Base-by-base conservation (phyloP, 345 rosid species). In the Citrus medica region DNA sequence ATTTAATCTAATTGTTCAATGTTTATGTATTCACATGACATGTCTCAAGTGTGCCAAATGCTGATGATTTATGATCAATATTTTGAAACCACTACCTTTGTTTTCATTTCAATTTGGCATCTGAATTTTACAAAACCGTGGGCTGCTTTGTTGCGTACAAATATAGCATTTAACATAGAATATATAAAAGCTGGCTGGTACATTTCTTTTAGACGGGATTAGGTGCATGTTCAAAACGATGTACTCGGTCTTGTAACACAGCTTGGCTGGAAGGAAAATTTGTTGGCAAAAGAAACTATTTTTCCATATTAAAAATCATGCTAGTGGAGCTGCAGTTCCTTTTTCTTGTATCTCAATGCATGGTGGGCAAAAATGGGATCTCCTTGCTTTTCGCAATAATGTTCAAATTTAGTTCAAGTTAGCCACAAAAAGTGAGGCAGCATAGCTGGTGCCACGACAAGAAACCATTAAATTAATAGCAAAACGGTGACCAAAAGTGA, bases 391-490 rank as follows among this genome's bases (percentile, higher is more conserved):
- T 33, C 33, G 65, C 76, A 71, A 51, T 70, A 30, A 78, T 46
- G 21, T 30, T 67, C 40, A 27, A 77, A 4, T 21, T 25, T 3
- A 62, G 38, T 19, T 35, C 58, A 24, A 70, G 75, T 16, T 12
- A 22, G 33, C 35, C 16, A 5, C 24, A 38, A 40, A 30, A 63
- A 51, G 69, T 22, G 77, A 51, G 16, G 25, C 67, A 70, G 62
- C 46, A 38, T 25, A 19, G 35, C 70, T 79, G 79, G 70, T 82
- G 78, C 51, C 51, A 64, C 65, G 61, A 19, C 59, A 35, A 14
- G 61, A 58, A 28, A n/a, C 69, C 81, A 78, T 79, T 33, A 62
- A 69, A 82, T 75, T 75, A 78, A 70, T 82, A 21, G 79, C 70
- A 65, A 65, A 71, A 64, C 66, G 24, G 21, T 7, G 67, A 42